Base-by-base conservation (phyloP, 2,329 filamentous ascomycete species). In the Xylaria sp. region DNA sequence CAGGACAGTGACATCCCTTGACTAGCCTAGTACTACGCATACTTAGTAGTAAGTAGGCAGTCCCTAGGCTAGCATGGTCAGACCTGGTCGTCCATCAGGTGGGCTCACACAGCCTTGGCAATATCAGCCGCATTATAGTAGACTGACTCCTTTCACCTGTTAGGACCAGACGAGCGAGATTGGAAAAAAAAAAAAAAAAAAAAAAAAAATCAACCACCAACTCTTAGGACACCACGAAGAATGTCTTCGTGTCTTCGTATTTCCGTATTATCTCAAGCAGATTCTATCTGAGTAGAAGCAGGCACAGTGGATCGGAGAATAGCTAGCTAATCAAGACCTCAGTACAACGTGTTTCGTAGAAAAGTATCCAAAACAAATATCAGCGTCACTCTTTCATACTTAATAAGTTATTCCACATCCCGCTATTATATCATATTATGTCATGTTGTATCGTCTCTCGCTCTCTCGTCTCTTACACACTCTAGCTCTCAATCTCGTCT, bases 111-210 rank as follows among this genome's bases (percentile, higher is more conserved):
- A n/a, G 53, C 32, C 53, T 55, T 40, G 32, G 32, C 53, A 21
- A 21, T 55, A 55, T 55, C 53, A 55, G 53, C 53, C 53, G 53
- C 53, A 16, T n/a, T n/a, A n/a, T 37, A 9, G 5, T 16, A 51
- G 9, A 48, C n/a, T 12, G 37, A 13, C 16, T 16, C 5, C 37
- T 4, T 18, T 12, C 16, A 18, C 37, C 2, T 40, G 16, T 13
- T 40, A 16, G 16, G 12, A 40, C 37, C 37, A 40, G 37, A 40
- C 16, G 16, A 35, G 32, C 32, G 5, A 35, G 32, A 35, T 35
- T 10, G 32, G 10, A 10, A 35, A n/a, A n/a, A n/a, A n/a, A n/a
- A n/a, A n/a, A n/a, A n/a, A n/a, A n/a, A n/a, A 35, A 10, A 10
- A 6, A 10, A 35, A 35, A 6, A 35, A 35, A 35, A 35, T 35